Base-by-base conservation (phyloP, 1,284 basidiomycete genomes). In the Ustilago cynodontis region DNA sequence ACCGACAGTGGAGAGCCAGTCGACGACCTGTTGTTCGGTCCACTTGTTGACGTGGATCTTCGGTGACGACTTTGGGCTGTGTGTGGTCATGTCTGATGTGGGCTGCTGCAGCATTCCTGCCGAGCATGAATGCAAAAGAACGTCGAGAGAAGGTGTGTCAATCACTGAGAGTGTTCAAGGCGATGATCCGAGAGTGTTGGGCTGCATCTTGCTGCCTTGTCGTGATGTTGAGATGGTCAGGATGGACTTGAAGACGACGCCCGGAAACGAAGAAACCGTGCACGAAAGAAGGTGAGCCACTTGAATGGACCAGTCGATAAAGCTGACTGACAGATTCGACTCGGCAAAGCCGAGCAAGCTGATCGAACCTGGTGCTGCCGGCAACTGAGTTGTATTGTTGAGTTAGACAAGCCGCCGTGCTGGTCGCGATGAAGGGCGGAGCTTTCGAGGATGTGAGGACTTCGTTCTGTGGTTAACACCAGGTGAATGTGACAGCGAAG, bases 41-140 rank as follows among this genome's bases (percentile, higher is more conserved):
- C 82, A 83, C 39, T 71, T 67, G 59, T 65, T 81, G 63, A 82
- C 72, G 59, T 82, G 79, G 6, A 70, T 37, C 6, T 66, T 70
- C 39, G 76, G 70, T 35, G 79, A 78, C 18, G 64, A 63, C 33
- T 49, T 60, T 28, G 75, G 75, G 37, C 73, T 76, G 22, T 71
- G 61, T 2, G 67, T 63, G 7, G 64, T 47, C 73, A 76, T 76
- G 28, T 2, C 64, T 20, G 31, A 33, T 5, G 11, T 33, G 31
- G 11, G 11, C 31, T 6, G 11, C 31, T 33, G n/a, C n/a, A n/a
- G 14, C 7, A 20, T 43, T 43, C 11, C 14, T 22, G 13, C 26
- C 33, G 11, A 10, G 31, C 9, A 9, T 24, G 29, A 16, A n/a
- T 43, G 18, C 37, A 20, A 20, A 49, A 49, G 22, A 11, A 11